A percentile compares a stretch with the other conserved stretches of the same genome.
These are phyloP conservation scores for Heritiera fomes DNA, from an alignment of 345 rosid genomes.

Conservation along the genomic window DNA sequence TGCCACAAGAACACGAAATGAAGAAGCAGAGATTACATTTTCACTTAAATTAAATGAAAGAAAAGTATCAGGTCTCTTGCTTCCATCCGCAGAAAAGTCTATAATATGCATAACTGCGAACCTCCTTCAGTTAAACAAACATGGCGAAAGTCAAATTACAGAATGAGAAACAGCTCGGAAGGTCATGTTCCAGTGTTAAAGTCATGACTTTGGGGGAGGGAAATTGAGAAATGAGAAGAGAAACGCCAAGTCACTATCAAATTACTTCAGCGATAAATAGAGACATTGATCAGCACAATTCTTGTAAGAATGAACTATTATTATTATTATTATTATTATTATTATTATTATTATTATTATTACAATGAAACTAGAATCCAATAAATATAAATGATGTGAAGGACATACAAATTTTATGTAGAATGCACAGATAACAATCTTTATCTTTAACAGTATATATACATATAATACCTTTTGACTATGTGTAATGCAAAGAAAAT, in stretches of 20 bases:
- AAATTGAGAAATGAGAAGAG: too few relatives aligned
- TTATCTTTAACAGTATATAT: not conserved
- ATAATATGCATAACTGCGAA: not conserved
- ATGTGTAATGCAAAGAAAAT: not conserved
- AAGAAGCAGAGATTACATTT: not conserved
- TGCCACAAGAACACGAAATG: not conserved
- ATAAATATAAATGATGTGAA: not conserved
- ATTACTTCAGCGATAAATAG: not conserved
- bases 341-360: not conserved
- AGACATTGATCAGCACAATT: conserved; percentile 5
- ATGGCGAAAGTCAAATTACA: not conserved
- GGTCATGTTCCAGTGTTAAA: too few relatives aligned
- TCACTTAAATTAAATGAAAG: not conserved
- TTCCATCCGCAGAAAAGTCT: too few relatives aligned
- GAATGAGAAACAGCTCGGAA: not conserved
- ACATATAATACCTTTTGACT: not conserved
- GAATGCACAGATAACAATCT: not conserved
- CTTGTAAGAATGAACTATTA: not conserved
- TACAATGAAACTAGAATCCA: not conserved
- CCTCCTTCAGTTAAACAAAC: not conserved
- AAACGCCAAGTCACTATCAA: not conserved
- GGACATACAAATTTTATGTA: not conserved
- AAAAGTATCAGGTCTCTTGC: not conserved
- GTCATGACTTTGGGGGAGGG: too few relatives aligned
- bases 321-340: not conserved